Evolutionary conservation across 1,284 basidiomycete species (phyloP), one percentile per base, ranked within the genome.

Genomic region (Cryptococcus sp.): DNA sequence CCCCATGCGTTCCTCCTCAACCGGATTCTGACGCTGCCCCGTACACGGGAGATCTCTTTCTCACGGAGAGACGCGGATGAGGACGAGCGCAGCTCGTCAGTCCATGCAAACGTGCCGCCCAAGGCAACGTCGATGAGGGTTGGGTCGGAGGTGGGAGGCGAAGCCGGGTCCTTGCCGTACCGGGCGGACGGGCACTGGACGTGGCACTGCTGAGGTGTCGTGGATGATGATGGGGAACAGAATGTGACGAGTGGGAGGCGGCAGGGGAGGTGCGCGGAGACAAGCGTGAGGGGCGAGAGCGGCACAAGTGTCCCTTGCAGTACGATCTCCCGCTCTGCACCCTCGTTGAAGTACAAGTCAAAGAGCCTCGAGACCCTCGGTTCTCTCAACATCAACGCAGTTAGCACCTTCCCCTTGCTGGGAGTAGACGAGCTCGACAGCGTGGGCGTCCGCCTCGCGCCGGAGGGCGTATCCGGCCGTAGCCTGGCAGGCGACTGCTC

Each of bases 281-380:
- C 69, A 2, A 72, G 56, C 6, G 65, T 58, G 15, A 58, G 50
- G 8, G 55, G 52, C 2, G 62, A 61, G 28, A 69, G 53, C 0
- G 70, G 69, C 8, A 65, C 57, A 2, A 74, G 56, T 1, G 52
- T 61, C 3, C 70, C 72, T 23, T 61, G 40, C 0, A 72, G 39
- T 35, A 36, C 43, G 24, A 59, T 43, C 6, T 28, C n/a, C 15
- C 33, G 28, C 24, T 65, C 66, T 11, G 52, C 51, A 9, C 43
- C 24, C 0, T 57, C 50, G 18, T 50, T 49, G 24, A 67, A 67
- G 43, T 56, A 56, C 52, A 70, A 54, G 47, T 69, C 67, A 42
- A 72, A 72, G 11, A 54, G 23, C 43, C 49, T 52, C 16, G 52
- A 58, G 7, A 13, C 23, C 40, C 21, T 43, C 7, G 51, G 50